Base-by-base conservation (phyloP, 2,329 filamentous ascomycete genomes). In the Aspergillus viridinutans region DNA sequence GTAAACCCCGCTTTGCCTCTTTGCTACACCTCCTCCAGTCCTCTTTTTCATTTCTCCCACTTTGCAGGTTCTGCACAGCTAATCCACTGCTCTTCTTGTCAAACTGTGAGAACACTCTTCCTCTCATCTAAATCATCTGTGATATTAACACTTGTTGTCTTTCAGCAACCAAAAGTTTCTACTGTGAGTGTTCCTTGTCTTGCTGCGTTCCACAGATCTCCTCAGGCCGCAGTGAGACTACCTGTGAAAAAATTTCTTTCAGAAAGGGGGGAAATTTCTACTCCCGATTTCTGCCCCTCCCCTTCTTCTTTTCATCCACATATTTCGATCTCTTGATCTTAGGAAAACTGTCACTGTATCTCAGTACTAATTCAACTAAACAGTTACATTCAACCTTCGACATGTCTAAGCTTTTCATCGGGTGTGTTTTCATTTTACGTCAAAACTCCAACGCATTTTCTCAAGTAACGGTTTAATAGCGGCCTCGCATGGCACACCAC, bases 401-500 rank as follows among this genome's bases (percentile, higher is more conserved):
- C 62, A 96, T 96, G 92, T 88, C 92, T 59, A 97, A 97, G 78
- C 85, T 97, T 69, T 97, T 97, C 75, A 90, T 96, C 76, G 92
- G 92, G 92, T 96, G 83, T 80, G 88, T 69, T 51, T 52, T 21
- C 40, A 28, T 72, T 58, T 50, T 54, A 52, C 32, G 7, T 60
- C 54, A 59, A 35, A 23, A 45, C 5, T 29, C 50, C 38, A 49
- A 52, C 64, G 68, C 58, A 65, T 59, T 55, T 51, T 58, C 52
- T 54, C 14, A 53, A 35, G 45, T 21, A 55, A 56, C 53, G 52
- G 28, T 17, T 54, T n/a, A 47, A 60, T 55, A 96, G 93, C 72
- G 94, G 94, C 83, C 91, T 99, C 67, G 91, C 94, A 71, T 99
- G 94, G 94, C 92, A 97, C 81, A 99, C 94, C 63, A 92, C 95